Base-by-base conservation (phyloP, 2,329 filamentous ascomycete genomes). In the Colletotrichum neosansevieriae region DNA sequence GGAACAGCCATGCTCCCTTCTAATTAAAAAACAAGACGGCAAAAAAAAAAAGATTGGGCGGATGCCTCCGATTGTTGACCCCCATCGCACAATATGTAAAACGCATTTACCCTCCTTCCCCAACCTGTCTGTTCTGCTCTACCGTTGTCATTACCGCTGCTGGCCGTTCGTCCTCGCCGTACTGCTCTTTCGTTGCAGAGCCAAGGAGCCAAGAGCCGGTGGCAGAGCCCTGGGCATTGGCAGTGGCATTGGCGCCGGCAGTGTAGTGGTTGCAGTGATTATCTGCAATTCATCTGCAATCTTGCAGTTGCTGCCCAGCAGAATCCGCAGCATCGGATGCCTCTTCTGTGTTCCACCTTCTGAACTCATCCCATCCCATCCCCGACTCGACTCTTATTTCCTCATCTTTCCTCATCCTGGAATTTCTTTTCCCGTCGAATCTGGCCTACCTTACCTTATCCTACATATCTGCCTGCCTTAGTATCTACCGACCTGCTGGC, bases 41-140 rank as follows among this genome's bases (percentile, higher is more conserved):
- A 38, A 32, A 38, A 50, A 61, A 59, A 65, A 65, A 67, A 68
- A 60, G 64, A 42, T 15, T 63, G 60, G 54, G 40, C 47, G 21
- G 47, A 49, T 19, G 24, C 44, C 51, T 67, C 38, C 58, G 13
- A 24, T 40, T 50, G 44, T 45, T 40, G 34, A n/a, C 13, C 62
- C 40, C 17, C 32, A 49, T 49, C 54, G 42, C 63, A 61, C 63
- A 61, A 45, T 12, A 54, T 58, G 53, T 64, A 53, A 61, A 54
- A 58, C 38, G 10, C 42, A 32, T 17, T 36, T 49, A 12, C 49
- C 32, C 24, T 40, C 13, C 49, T 17, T 19, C 24, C 29, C 21
- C 54, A 17, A 15, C 34, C 21, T 36, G 32, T 17, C 13, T 24
- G 5, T 11, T 58, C 36, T 44, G 38, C 54, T 32, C 24, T 44